A percentile compares a stretch with the other conserved stretches of the same genome.
Evolutionary conservation across 1,284 basidiomycete genomes (phyloP).

Genomic region (Heterobasidion irregulare): DNA sequence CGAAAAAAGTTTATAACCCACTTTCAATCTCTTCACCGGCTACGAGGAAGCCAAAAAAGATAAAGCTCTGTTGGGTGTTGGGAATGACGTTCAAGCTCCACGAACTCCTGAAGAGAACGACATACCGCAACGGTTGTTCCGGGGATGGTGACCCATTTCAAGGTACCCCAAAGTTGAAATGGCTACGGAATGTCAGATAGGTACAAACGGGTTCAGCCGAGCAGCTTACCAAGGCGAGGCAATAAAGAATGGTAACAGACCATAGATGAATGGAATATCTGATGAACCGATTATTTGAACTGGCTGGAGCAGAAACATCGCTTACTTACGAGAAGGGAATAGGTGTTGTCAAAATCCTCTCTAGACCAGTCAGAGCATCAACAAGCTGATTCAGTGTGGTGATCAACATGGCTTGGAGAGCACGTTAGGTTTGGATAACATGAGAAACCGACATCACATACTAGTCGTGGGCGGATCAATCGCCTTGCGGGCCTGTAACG

Average conservation of each 20-base stretch:
- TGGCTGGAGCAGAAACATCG: not conserved
- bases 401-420: slow-evolving; percentile 40
- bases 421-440: not conserved
- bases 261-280: slow-evolving; percentile 63
- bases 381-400: slow-evolving; percentile 47
- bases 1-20: slow-evolving; percentile 21
- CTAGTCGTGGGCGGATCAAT: slow-evolving; percentile 62
- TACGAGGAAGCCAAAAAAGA: slow-evolving; percentile 64
- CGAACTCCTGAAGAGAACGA: not conserved
- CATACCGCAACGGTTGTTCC: slow-evolving; percentile 35
- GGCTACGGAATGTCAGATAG: slow-evolving; percentile 30
- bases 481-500: slow-evolving; percentile 49
- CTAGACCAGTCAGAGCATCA: slow-evolving; percentile 63
- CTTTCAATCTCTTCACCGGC: slow-evolving; percentile 68
- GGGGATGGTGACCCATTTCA: slow-evolving; percentile 64
- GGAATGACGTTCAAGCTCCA: not conserved
- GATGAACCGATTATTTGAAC: slow-evolving; percentile 1
- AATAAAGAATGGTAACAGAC: slow-evolving; percentile 53
- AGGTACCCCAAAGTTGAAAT: slow-evolving; percentile 55
- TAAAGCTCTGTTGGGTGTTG: slow-evolving; percentile 30
- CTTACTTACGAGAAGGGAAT: slow-evolving; percentile 64
- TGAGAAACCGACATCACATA: slow-evolving; percentile 21
- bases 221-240: slow-evolving; percentile 39
- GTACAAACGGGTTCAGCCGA: not conserved
- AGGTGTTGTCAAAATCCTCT: slow-evolving; percentile 72